These are phyloP conservation scores for Dipteronia dyeriana DNA, from an alignment of 345 rosid species.

Conservation along the genomic window DNA sequence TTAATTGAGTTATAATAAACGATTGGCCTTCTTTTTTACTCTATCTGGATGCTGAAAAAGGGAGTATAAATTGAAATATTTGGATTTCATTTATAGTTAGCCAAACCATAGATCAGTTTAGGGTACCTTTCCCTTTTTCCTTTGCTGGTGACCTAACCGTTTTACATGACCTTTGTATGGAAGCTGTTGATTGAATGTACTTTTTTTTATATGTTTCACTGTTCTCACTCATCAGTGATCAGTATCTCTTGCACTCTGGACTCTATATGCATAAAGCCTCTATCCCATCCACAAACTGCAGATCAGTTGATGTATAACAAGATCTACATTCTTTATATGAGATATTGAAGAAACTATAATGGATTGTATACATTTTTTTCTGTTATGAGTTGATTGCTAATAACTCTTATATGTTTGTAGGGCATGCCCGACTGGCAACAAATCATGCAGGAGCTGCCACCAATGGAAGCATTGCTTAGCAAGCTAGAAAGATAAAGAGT, in stretches of 20 bases:
- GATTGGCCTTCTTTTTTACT: background rate
- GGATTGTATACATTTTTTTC: background rate
- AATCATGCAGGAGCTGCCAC: conserved; percentile 73
- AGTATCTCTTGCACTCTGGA: background rate
- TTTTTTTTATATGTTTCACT: background rate
- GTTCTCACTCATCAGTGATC: background rate
- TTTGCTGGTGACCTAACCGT: background rate
- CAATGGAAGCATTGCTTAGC: conserved; percentile 81
- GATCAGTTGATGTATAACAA: background rate
- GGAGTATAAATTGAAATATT: background rate
- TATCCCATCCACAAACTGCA: background rate
- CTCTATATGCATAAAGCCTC: background rate
- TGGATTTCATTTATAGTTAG: background rate
- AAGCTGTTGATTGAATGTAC: background rate
- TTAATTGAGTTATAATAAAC: background rate
- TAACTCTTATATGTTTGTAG: conserved; percentile 33
- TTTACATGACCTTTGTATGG: background rate
- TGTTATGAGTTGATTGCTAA: background rate
- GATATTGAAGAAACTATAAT: background rate
- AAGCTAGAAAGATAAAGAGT: conserved; percentile 71
- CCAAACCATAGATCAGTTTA: background rate
- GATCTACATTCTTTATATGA: background rate
- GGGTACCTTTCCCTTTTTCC: conserved; percentile 5
- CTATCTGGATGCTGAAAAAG: background rate
- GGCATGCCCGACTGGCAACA: conserved; percentile 95